These are phyloP conservation scores for Strobilomyces dryophilus DNA, from an alignment of 768 basidiomycete genomes.

Conservation along the genomic window DNA sequence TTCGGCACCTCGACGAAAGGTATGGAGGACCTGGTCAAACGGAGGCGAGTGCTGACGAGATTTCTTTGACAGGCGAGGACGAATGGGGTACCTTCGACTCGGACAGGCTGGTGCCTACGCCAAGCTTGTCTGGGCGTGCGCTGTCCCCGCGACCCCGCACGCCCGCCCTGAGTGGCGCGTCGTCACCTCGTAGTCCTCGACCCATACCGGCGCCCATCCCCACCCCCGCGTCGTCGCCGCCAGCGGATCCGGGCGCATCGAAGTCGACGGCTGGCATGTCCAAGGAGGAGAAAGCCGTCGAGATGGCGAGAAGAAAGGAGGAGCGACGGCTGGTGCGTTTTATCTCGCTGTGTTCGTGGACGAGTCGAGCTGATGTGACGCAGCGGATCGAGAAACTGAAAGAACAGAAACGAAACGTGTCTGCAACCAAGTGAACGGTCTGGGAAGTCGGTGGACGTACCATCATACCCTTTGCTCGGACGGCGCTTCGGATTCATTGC, in stretches of 20 bases:
- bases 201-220: constrained; percentile 10
- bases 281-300: constrained; percentile 92
- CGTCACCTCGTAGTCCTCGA: constrained; percentile 9
- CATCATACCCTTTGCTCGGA: too few species aligned
- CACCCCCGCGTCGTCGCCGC: constrained; percentile 26
- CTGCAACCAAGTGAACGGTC: background rate
- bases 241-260: constrained; percentile 9
- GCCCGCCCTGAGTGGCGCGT: background rate
- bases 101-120: constrained; percentile 1
- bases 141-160: constrained; percentile 20
- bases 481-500: too few species aligned
- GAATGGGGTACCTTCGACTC: constrained; percentile 23
- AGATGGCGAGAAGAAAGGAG: constrained; percentile 88
- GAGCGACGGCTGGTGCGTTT: constrained; percentile 78
- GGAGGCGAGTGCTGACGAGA: background rate
- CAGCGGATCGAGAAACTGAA: constrained; percentile 78
- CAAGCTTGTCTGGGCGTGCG: constrained; percentile 15
- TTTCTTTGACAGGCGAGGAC: constrained; percentile 1
- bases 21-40: background rate
- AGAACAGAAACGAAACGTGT: constrained; percentile 67
- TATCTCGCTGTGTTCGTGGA: background rate
- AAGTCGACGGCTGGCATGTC: constrained; percentile 48
- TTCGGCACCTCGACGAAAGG: constrained; percentile 19
- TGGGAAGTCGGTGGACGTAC: constrained; percentile 24
- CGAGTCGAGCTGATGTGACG: background rate